Conservation (phyloP, 768 basidiomycete species). For the Strobilomyces echinocephalus region DNA sequence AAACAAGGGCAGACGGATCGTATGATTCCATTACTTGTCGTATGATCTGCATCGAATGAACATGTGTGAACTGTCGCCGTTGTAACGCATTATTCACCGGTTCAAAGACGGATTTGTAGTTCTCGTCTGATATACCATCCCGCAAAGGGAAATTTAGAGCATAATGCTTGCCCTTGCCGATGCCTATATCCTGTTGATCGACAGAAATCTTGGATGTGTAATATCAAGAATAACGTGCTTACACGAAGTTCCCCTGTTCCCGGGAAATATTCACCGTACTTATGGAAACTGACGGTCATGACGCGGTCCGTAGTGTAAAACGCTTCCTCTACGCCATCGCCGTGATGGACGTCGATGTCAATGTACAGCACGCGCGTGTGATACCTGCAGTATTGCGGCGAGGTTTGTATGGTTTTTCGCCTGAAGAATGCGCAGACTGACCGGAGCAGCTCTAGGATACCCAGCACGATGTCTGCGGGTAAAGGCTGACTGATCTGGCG, state of each 20-base stretch:
- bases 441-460: constrained; percentile 91
- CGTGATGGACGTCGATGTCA: constrained; percentile 98
- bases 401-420: not conserved
- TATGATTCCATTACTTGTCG: constrained; percentile 91
- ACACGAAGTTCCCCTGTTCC: constrained; percentile 96
- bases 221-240: constrained; percentile 23
- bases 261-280: constrained; percentile 98
- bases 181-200: constrained; percentile 72
- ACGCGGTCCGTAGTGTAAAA: constrained; percentile 99
- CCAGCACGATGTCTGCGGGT: constrained; percentile 87
- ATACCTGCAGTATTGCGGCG: constrained; percentile 48
- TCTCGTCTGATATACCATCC: constrained; percentile 93
- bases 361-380: constrained; percentile 94
- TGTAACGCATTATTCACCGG: constrained; percentile 53
- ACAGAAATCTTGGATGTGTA: constrained; percentile 6
- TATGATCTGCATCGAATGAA: constrained; percentile 63
- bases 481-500: not conserved
- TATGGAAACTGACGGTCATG: constrained; percentile 98
- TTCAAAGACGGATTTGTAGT: constrained; percentile 92
- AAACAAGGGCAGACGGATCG: constrained; percentile 88
- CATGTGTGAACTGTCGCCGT: not conserved
- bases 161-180: constrained; percentile 91
- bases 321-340: constrained; percentile 98
- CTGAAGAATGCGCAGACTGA: constrained; percentile 28
- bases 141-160: constrained; percentile 91